Evolutionary conservation across 1,284 basidiomycete species (phyloP).

Genomic region (Trametes polyzona): DNA sequence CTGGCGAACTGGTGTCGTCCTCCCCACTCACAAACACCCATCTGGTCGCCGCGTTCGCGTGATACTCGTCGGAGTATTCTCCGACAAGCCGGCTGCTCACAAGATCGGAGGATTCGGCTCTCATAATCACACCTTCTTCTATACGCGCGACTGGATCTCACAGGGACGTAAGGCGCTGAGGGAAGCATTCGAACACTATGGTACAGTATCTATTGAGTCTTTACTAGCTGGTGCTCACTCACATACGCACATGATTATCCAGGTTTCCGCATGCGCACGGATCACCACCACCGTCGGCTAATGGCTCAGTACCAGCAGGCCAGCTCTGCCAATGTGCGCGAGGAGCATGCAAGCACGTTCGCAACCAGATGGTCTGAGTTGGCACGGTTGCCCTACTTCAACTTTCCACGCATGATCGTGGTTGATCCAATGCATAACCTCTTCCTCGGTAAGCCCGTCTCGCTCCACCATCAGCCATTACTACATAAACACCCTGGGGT

Average conservation of each 20-base stretch:
- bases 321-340: constrained; percentile 18
- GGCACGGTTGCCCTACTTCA: constrained; percentile 34
- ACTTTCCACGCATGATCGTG: constrained; percentile 30
- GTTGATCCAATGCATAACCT: constrained; percentile 39
- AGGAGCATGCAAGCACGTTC: constrained; percentile 23
- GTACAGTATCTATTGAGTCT: too few species aligned
- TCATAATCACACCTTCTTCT: constrained; percentile 38
- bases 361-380: constrained; percentile 31
- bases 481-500: too few species aligned
- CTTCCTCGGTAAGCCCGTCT: constrained; percentile 28
- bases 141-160: constrained; percentile 39
- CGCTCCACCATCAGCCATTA: too few species aligned
- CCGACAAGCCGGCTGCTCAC: constrained; percentile 43
- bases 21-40: constrained; percentile 26
- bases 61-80: constrained; percentile 36
- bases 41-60: constrained; percentile 36
- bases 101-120: constrained; percentile 41
- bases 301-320: constrained; percentile 6
- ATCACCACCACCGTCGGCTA: constrained; percentile 15
- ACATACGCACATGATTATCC: too few species aligned
- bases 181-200: constrained; percentile 20
- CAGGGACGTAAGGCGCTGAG: constrained; percentile 23
- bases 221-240: too few species aligned
- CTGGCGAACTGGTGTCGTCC: constrained; percentile 31
- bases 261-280: constrained; percentile 18